Evolutionary conservation across 441 rosid genomes (phyloP).

Genomic region (Corymbia calophylla): DNA sequence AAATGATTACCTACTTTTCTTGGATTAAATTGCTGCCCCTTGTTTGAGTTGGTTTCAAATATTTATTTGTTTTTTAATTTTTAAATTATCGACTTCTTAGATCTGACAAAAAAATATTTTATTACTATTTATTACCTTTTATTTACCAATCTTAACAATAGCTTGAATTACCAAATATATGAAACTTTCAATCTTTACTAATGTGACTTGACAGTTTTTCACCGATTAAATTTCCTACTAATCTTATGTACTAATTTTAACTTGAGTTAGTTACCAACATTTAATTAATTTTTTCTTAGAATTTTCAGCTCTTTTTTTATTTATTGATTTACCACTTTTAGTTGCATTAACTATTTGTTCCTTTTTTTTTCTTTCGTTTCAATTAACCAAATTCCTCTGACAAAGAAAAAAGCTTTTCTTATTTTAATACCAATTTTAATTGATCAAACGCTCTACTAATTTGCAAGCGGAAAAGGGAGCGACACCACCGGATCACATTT

Average conservation of each 20-base stretch:
- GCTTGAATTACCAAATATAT: not conserved
- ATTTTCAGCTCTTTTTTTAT: not conserved
- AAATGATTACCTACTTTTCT: not conserved
- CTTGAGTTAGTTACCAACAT: accelerated
- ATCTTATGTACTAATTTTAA: no score
- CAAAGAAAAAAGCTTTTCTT: not conserved
- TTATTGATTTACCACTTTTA: not conserved
- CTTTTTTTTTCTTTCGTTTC: not conserved
- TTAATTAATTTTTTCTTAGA: no score
- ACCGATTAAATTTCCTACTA: not conserved
- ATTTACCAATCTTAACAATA: not conserved
- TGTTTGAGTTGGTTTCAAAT: not conserved
- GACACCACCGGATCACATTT: constrained; percentile 54
- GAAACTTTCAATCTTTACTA: not conserved
- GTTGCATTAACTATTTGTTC: not conserved
- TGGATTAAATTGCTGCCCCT: not conserved
- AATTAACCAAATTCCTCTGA: not conserved
- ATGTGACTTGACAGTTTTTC: not conserved
- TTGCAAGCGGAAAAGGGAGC: not conserved
- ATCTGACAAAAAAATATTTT: no score
- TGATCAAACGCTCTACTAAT: not conserved
- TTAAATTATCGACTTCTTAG: no score
- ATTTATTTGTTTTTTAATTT: no score
- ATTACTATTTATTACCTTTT: no score
- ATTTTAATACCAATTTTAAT: not conserved